Base-by-base conservation (phyloP, 805 yeast species). In the Lipomyces sp. region DNA sequence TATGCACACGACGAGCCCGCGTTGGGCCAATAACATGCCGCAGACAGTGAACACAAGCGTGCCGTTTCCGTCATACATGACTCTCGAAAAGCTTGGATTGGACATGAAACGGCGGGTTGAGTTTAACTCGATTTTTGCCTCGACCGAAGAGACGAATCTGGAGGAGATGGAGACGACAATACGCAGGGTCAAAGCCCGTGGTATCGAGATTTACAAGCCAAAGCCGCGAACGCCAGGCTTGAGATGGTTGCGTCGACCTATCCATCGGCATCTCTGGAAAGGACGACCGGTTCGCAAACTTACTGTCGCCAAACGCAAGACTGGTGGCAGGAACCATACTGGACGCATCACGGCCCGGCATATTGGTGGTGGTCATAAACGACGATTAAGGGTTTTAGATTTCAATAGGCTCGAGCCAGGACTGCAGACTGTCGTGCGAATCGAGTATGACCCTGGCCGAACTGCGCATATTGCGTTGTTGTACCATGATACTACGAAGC, bases 401-500 rank as follows among this genome's bases (percentile, higher is more conserved):
- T 88, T 87, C 74, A 80, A 82, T 73, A 85, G 99, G 75, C 74
- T 77, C 51, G 83, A 77, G 2, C 79, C 87, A 0, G 98, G 98
- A 34, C 84, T 83, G 55, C 95, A 91, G 73, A 83, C 85, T 39
- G 98, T 95, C 30, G 80, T 87, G 69, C 84, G 99, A 77, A 90
- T 95, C 66, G 99, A 95, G 78, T 92, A 92, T 76, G 99, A 95
- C 79, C 99, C 99, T 59, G 90, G 90, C 74, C 86, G 99, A 82
- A 85, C 96, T 2, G 89, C 95, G 5, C 99, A 95, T 79, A 89
- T 95, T 77, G 99, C 99, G 0, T 80, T 95, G 67, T 75, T 94
- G 59, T 84, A 88, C 77, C 89, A 89, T 77, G 78, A 81, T 59
- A 84, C 80, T 42, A 83, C 92, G 0, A 86, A 85, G 4, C 82